phyloP scores from a whole-genome alignment of 1,139 yeast genomes.

The Saccharomyces hybrid region DNA sequence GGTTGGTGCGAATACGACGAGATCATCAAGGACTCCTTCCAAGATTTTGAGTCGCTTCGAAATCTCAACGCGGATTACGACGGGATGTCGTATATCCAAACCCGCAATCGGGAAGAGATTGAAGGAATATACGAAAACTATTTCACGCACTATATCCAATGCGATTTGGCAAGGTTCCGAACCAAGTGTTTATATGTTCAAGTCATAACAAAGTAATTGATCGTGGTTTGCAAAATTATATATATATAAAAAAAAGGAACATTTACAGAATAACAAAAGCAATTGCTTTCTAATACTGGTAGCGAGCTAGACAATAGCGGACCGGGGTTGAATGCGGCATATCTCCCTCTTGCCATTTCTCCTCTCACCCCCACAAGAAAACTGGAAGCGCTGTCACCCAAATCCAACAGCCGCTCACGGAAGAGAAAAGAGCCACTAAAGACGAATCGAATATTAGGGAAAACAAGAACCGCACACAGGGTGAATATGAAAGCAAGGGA shows the following conservation, averaged over 20 bases:
- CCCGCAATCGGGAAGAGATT: constrained; percentile 9
- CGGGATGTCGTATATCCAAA: constrained; percentile 10
- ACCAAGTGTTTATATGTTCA: constrained; percentile 7
- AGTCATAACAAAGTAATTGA: neutral
- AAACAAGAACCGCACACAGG: too few species aligned
- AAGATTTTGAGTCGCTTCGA: constrained; percentile 10
- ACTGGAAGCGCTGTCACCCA: too few species aligned
- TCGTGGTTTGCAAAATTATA: neutral
- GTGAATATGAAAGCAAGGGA: too few species aligned
- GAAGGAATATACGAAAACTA: constrained; percentile 20
- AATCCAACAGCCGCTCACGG: too few species aligned
- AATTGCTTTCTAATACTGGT: too few species aligned
- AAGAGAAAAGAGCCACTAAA: too few species aligned
- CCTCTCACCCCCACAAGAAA: too few species aligned
- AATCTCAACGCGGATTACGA: constrained; percentile 7
- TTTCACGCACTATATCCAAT: constrained; percentile 14
- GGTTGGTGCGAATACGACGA: constrained; percentile 20
- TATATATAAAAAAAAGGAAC: neutral
- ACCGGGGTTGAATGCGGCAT: too few species aligned
- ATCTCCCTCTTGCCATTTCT: too few species aligned
- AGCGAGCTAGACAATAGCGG: too few species aligned
- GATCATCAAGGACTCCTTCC: constrained; percentile 9
- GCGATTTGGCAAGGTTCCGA: constrained; percentile 7
- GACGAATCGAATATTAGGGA: too few species aligned
- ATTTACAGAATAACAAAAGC: neutral